Base-by-base conservation (phyloP, 2,329 filamentous ascomycete genomes). In the Emericellopsis atlantica region DNA sequence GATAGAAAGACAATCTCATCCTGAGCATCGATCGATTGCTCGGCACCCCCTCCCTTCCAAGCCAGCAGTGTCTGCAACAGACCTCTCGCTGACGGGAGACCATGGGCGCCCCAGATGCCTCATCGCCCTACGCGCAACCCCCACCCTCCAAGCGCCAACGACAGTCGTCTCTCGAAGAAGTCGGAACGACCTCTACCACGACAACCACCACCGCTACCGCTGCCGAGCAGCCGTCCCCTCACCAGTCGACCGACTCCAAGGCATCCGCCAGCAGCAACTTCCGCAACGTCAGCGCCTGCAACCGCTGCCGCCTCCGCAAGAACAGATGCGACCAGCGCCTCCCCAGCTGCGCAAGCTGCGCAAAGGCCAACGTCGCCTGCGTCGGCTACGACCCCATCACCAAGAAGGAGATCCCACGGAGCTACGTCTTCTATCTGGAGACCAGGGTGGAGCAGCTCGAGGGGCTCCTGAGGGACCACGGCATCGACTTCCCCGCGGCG, bases 361-460 rank as follows among this genome's bases (percentile, higher is more conserved):
- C 89, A 58, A 95, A 95, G 65, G 89, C 85, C n/a, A 75, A 76
- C 44, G 85, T 93, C 36, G 81, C 84, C 49, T 96, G 92, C 59
- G 87, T 95, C 39, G 90, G 90, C 46, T 95, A 95, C 60, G 90
- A 96, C 57, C 89, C 90, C 29, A 95, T 95, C 54, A 94, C 87
- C 21, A 95, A 95, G 70, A 81, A 85, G 55, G 88, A 95, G 63
- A 95, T 96, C 44, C 90, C 90, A 39, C 76, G 89, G 61, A 88
- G 83, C 60, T 96, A 96, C 66, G 87, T 96, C 38, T 95, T 84
- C 63, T 96, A 95, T 57, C 79, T 96, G 44, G 90, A 96, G 60
- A 85, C 83, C 23, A 74, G 90, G 44, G 77, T 95, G 41, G 74
- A 80, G 46, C 85, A 92, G 61, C 76, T 96, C 24, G 90, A 96